Conservation (phyloP, 2,329 filamentous ascomycete species). For the Diaporthe australafricana region DNA sequence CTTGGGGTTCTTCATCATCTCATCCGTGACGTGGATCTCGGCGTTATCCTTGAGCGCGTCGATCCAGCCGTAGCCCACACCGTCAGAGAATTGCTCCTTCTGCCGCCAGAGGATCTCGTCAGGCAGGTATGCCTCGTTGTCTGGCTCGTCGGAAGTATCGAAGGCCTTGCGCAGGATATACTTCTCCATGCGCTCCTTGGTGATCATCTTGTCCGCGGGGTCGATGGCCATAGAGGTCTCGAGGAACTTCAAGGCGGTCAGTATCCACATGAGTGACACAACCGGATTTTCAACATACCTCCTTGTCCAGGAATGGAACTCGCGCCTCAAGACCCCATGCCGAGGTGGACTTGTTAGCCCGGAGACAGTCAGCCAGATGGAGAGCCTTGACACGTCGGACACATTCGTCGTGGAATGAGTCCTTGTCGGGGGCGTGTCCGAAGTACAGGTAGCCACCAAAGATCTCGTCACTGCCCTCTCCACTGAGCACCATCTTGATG, state of each 20-base stretch:
- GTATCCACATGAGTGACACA: slow-evolving; percentile 24
- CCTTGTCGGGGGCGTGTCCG: slow-evolving; percentile 90
- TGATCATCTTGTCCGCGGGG: slow-evolving; percentile 96
- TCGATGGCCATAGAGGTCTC: slow-evolving; percentile 94
- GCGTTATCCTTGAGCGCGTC: slow-evolving; percentile 96
- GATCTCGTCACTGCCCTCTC: slow-evolving; percentile 97
- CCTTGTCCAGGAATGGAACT: slow-evolving; percentile 97
- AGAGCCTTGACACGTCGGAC: slow-evolving; percentile 96
- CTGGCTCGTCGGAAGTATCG: slow-evolving; percentile 89
- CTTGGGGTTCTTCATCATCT: slow-evolving; percentile 99
- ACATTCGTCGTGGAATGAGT: slow-evolving; percentile 95
- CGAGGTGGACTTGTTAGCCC: slow-evolving; percentile 98
- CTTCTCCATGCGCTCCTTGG: slow-evolving; percentile 89
- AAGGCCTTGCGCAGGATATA: slow-evolving; percentile 98
- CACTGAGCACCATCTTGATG: slow-evolving; percentile 98
- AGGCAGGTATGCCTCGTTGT: slow-evolving; percentile 87
- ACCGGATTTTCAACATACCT: slow-evolving; percentile 58
- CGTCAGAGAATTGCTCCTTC: slow-evolving; percentile 99
- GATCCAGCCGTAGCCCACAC: slow-evolving; percentile 99
- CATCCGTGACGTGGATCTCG: slow-evolving; percentile 88
- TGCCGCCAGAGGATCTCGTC: slow-evolving; percentile 97
- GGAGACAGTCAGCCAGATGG: slow-evolving; percentile 93
- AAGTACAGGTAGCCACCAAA: slow-evolving; percentile 99
- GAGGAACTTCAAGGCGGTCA: slow-evolving; percentile 73
- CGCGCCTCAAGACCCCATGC: slow-evolving; percentile 98